These are phyloP conservation scores for Linum lewisii DNA, from an alignment of 345 rosid genomes.

Conservation along the genomic window DNA sequence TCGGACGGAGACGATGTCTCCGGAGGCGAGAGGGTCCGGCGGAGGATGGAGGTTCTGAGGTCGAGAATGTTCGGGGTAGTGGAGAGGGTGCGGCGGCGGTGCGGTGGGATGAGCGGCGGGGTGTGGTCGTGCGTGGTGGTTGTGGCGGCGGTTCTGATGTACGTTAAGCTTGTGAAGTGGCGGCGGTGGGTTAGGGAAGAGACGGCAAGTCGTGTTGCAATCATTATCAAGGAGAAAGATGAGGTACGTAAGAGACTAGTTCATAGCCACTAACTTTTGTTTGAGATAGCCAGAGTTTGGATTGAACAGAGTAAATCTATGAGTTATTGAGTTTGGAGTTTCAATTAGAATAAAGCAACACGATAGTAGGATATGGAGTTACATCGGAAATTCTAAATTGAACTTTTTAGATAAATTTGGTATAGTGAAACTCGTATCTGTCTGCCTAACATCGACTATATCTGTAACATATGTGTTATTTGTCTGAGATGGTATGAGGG, in stretches of 20 bases:
- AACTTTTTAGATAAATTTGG: too few relatives aligned
- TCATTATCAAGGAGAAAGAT: slow-evolving; percentile 38
- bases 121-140: slow-evolving; percentile 22
- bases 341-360: too few relatives aligned
- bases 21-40: neutral
- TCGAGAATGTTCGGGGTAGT: slow-evolving; percentile 18
- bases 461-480: too few relatives aligned
- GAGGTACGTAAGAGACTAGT: slow-evolving; percentile 24
- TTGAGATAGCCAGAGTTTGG: too few relatives aligned
- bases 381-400: too few relatives aligned
- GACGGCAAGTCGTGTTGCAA: slow-evolving; percentile 15
- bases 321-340: too few relatives aligned
- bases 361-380: too few relatives aligned
- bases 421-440: too few relatives aligned
- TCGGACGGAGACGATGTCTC: slow-evolving; percentile 4
- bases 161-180: slow-evolving; percentile 19
- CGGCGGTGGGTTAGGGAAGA: slow-evolving; percentile 18
- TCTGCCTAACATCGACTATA: too few relatives aligned
- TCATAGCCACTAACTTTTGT: neutral
- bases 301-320: too few relatives aligned
- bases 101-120: slow-evolving; percentile 12
- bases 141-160: slow-evolving; percentile 23
- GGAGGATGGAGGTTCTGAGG: slow-evolving; percentile 13
- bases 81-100: slow-evolving; percentile 14
- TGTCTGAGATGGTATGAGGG: too few relatives aligned